phyloP scores from a whole-genome alignment of 2,329 filamentous ascomycete species.

The Fusarium sp. region DNA sequence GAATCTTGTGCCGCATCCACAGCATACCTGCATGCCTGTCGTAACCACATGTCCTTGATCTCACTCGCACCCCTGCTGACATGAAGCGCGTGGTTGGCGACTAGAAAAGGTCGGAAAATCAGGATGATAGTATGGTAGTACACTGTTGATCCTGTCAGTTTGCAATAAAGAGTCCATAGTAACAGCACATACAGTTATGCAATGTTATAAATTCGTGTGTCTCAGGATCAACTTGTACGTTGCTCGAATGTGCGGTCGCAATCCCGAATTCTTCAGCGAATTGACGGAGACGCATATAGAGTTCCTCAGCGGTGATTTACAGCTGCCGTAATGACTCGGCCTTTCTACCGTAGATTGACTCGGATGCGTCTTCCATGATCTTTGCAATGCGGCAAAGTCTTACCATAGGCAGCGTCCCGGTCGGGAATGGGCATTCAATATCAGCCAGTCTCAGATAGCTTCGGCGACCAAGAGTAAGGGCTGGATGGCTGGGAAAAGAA shows the following conservation, averaged over 20 bases:
- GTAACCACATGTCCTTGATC: neutral
- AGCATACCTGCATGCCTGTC: neutral
- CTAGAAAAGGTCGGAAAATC: neutral
- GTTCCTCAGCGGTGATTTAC: neutral
- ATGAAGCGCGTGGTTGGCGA: neutral
- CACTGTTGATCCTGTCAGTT: neutral
- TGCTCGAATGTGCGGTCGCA: neutral
- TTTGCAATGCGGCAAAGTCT: neutral
- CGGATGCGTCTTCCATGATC: neutral
- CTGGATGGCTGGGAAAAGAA: neutral
- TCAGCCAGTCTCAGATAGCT: neutral
- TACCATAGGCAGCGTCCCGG: neutral
- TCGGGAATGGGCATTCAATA: neutral
- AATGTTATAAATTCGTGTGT: neutral
- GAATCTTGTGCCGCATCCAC: neutral
- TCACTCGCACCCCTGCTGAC: neutral
- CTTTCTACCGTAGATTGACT: no score
- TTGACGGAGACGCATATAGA: neutral
- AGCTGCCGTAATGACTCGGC: neutral
- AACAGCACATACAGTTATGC: neutral
- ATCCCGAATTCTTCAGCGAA: neutral
- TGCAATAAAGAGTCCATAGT: rapidly evolving
- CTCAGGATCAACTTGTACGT: neutral
- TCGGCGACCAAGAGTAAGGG: neutral
- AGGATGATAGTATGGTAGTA: neutral